Percentiles rank a stretch among this genome's conserved stretches.
Conservation (phyloP, 805 yeast species). For the Yarrowia sp. region DNA sequence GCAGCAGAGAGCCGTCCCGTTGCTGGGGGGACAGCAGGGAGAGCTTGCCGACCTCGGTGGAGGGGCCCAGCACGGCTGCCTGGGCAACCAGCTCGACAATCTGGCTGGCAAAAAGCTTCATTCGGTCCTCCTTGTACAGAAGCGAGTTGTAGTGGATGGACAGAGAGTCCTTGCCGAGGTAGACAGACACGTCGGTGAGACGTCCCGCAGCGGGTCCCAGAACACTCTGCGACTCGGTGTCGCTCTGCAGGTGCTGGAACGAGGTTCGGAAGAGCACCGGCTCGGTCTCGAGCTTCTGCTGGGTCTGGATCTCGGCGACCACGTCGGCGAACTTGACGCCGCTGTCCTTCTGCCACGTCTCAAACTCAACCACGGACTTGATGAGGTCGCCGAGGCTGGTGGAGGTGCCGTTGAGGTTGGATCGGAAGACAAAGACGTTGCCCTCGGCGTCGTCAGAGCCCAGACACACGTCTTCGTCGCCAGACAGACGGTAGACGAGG, state of each 20-base stretch:
- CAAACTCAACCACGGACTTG: conserved; percentile 53
- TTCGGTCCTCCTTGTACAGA: conserved; percentile 73
- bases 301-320: conserved; percentile 57
- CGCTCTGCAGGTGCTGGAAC: conserved; percentile 40
- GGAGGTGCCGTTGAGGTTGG: conserved; percentile 54
- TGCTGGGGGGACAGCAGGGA: conserved; percentile 76
- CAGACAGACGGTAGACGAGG: conserved; percentile 79
- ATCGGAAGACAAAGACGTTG: conserved; percentile 66
- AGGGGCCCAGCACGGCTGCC: conserved; percentile 40
- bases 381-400: conserved; percentile 60
- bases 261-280: conserved; percentile 66
- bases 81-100: conserved; percentile 54
- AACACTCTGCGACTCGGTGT: conserved; percentile 35
- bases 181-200: conserved; percentile 67
- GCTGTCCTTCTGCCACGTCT: conserved; percentile 48
- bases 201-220: conserved; percentile 42
- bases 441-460: conserved; percentile 65
- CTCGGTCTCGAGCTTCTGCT: conserved; percentile 59
- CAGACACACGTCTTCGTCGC: conserved; percentile 91
- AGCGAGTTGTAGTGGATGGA: conserved; percentile 74
- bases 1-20: conserved; percentile 57
- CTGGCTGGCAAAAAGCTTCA: conserved; percentile 64
- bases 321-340: conserved; percentile 62
- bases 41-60: conserved; percentile 56
- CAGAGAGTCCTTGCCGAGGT: conserved; percentile 48